Base-by-base conservation (phyloP, 106 monocot species). In the Dioscorea alata region DNA sequence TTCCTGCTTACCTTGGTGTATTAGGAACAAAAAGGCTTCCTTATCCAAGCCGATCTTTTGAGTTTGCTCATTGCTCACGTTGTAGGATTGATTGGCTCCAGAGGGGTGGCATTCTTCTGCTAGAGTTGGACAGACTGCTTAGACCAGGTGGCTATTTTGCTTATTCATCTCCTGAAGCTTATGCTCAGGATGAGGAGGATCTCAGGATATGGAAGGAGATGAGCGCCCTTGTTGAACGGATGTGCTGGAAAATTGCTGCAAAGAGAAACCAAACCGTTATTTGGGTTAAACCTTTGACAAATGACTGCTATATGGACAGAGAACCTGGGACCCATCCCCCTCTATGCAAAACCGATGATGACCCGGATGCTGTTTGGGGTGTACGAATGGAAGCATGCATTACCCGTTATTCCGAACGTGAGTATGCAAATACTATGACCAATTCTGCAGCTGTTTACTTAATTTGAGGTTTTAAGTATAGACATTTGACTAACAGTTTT, bases 11-110 rank as follows among this genome's bases (percentile, higher is more conserved):
- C 0, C 87, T 94, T 48, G 94, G 90, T 33, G 90, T 94, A 2
- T 21, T 94, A 51, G 94, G 94, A 20, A 94, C 87, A 20, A 94
- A 70, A 73, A 82, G 94, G 61, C 83, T 90, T 33, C 94, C 85
- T 35, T 94, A 83, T 16, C 94, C 94, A 2, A 90, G 90, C 50
- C 76, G 81, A 20, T 94, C 94, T 10, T 94, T 94, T 68, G 94
- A 94, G 17, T 23, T 94, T 61, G 94, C 87, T 16, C 94, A 94
- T 57, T 94, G 94, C 76, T 94, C 94, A 6, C 78, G 94, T 9
- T 94, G 94, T 71, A 88, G 94, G 72, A 94, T 94, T 2, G 87
- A 94, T 68, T 94, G 94, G 94, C 82, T 94, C 66, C 90, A 94
- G 63, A 84, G 94, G 62, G 87, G 85, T 67, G 94, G 94, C 52